Evolutionary conservation across 768 basidiomycete genomes (phyloP).

Genomic region (Russula earlei): DNA sequence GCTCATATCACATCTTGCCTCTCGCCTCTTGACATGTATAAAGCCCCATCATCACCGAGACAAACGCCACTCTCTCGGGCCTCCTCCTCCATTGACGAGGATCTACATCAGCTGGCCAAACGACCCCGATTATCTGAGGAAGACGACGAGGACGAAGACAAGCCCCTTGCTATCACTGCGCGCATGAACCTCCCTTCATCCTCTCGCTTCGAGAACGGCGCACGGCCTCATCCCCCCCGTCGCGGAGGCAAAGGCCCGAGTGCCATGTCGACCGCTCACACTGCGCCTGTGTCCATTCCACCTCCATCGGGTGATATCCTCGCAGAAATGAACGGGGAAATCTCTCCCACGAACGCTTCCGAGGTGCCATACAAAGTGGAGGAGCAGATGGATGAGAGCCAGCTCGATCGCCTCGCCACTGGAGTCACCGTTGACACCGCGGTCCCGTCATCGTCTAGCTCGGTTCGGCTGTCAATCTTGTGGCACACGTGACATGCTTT

Average conservation of each 20-base stretch:
- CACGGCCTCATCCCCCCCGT: slow-evolving; percentile 30
- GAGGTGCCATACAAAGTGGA: slow-evolving; percentile 58
- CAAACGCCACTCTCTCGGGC: slow-evolving; percentile 16
- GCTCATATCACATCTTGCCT: slow-evolving; percentile 6
- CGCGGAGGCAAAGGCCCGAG: slow-evolving; percentile 47
- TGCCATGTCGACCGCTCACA: slow-evolving; percentile 52
- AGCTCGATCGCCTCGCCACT: slow-evolving; percentile 66
- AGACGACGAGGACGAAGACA: slow-evolving; percentile 21
- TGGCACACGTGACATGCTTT: background rate
- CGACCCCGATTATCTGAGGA: slow-evolving; percentile 20
- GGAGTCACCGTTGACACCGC: slow-evolving; percentile 71
- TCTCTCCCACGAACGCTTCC: slow-evolving; percentile 38
- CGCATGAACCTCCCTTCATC: slow-evolving; percentile 20
- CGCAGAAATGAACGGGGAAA: slow-evolving; percentile 29
- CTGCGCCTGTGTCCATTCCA: slow-evolving; percentile 37
- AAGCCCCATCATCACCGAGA: slow-evolving; percentile 26
- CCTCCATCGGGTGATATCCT: slow-evolving; percentile 34
- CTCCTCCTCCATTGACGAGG: slow-evolving; percentile 43
- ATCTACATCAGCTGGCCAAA: slow-evolving; percentile 41
- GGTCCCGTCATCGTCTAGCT: slow-evolving; percentile 32
- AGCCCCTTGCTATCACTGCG: slow-evolving; percentile 28
- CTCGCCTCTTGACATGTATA: slow-evolving; percentile 18
- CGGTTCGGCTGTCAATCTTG: slow-evolving; percentile 31
- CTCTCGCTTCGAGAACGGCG: slow-evolving; percentile 13
- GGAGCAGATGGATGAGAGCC: slow-evolving; percentile 71